Base-by-base conservation (phyloP, 1,284 basidiomycete species). In the Clitocybe nebularis region DNA sequence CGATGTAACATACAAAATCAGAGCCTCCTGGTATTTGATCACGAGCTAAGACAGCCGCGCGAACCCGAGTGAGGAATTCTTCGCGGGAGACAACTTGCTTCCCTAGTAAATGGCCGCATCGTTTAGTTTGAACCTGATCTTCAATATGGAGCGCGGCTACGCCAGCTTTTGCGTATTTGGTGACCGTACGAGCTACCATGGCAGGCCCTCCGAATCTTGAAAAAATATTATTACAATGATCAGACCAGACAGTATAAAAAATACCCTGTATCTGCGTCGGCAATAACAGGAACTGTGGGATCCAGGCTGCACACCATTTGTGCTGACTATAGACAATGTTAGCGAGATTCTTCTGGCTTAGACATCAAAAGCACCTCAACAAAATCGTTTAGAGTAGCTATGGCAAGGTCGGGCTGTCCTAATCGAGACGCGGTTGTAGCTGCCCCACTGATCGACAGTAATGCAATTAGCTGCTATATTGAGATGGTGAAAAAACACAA, bases 121-220 rank as follows among this genome's bases (percentile, higher is more conserved):
- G 80, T 62, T 90, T 90, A 4, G 84, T 86, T 58, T 88, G 80
- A 2, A 89, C 84, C 62, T 90, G 88, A 58, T 89, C 88, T 59
- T 90, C 88, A 35, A 90, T 88, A 60, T 90, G 87, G 52, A 88
- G 66, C 0, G 69, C 87, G 4, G 87, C 88, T 23, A 89, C 79
- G 17, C 88, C 87, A 1, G 82, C 78, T 29, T 75, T 72, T 14
- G 70, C 75, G 52, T 90, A 90, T 57, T 84, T 75, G 16, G 68
- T 76, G 8, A 90, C 82, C 2, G 86, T 90, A 29, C 87, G 79
- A 16, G 82, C 83, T 28, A 89, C 79, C 69, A 82, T 89, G 1
- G 77, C 77, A 3, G 87, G 82, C 1, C 83, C 84, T 43, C 88
- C 88, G 47, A 88, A 90, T 3, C 81, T 82, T 28, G 9, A 37